Conservation (phyloP, 495 filamentous ascomycete genomes). For the Neurospora sp. region DNA sequence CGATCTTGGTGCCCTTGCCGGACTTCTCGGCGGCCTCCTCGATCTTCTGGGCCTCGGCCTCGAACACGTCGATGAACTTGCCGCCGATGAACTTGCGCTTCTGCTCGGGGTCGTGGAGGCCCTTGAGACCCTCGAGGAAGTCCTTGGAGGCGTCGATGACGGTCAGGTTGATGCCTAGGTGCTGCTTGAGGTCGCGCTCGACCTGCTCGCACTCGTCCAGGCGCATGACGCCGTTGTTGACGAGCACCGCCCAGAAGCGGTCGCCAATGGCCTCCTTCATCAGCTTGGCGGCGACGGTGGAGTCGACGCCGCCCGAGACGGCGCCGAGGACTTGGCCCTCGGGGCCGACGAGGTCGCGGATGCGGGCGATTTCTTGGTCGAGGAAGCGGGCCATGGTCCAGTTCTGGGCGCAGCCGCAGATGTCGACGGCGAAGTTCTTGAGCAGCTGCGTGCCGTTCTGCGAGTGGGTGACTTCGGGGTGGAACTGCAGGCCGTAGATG, state of each 20-base stretch:
- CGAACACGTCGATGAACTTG: slow-evolving; percentile 77
- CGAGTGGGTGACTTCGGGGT: slow-evolving; percentile 75
- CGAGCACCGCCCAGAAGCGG: slow-evolving; percentile 79
- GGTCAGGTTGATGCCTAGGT: slow-evolving; percentile 83
- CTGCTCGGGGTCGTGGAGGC: slow-evolving; percentile 71
- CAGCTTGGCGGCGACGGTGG: slow-evolving; percentile 77
- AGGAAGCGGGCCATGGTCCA: slow-evolving; percentile 82
- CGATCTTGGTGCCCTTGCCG: slow-evolving; percentile 27
- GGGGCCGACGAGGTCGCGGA: slow-evolving; percentile 65
- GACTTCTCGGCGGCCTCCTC: slow-evolving; percentile 54
- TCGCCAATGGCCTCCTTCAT: slow-evolving; percentile 63
- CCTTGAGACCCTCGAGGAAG: slow-evolving; percentile 66
- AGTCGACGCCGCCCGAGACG: slow-evolving; percentile 86
- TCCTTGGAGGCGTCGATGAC: slow-evolving; percentile 69
- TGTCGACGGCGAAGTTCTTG: slow-evolving; percentile 69
- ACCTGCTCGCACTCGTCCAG: slow-evolving; percentile 75
- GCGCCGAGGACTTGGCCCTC: slow-evolving; percentile 77
- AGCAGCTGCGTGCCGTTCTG: slow-evolving; percentile 53
- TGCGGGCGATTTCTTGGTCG: slow-evolving; percentile 65
- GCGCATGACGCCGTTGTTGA: slow-evolving; percentile 80
- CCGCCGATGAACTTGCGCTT: slow-evolving; percentile 85
- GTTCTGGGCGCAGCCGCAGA: slow-evolving; percentile 62
- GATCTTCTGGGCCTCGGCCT: slow-evolving; percentile 68
- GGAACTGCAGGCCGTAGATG: slow-evolving; percentile 72
- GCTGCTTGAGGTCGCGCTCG: slow-evolving; percentile 59